Conservation (phyloP, 2,329 filamentous ascomycete species). For the Penicillium sp. region DNA sequence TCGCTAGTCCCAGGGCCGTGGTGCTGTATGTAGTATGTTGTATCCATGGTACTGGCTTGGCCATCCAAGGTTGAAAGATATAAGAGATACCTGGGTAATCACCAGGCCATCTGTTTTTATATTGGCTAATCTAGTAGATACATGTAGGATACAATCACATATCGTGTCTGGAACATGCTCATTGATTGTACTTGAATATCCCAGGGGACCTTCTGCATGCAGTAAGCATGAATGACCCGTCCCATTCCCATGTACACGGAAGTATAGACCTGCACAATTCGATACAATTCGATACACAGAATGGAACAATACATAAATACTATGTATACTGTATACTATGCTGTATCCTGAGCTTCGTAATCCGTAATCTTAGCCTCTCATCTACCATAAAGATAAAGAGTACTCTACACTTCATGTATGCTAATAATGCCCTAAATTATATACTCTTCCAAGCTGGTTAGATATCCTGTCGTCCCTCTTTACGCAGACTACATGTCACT, state of each 20-base stretch:
- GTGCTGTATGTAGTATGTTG: too few species aligned
- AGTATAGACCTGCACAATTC: neutral
- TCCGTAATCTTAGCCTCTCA: neutral
- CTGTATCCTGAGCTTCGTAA: neutral
- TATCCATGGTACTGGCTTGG: too few species aligned
- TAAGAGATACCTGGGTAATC: too few species aligned
- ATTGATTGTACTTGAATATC: neutral
- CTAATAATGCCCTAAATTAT: neutral
- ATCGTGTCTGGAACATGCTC: neutral
- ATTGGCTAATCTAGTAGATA: neutral
- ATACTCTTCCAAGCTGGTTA: too few species aligned
- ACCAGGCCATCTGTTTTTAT: neutral
- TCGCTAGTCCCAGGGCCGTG: neutral
- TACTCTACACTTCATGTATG: neutral
- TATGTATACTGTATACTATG: neutral
- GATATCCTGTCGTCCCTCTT: neutral
- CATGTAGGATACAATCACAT: neutral
- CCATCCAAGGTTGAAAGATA: too few species aligned
- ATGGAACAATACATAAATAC: too few species aligned
- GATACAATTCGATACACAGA: neutral
- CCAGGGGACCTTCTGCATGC: neutral
- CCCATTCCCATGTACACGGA: neutral
- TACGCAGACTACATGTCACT: too few species aligned
- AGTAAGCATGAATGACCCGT: neutral
- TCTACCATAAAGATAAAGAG: too few species aligned